Base-by-base conservation (phyloP, 2,329 filamentous ascomycete species). In the Phaeoacremonium minimum region DNA sequence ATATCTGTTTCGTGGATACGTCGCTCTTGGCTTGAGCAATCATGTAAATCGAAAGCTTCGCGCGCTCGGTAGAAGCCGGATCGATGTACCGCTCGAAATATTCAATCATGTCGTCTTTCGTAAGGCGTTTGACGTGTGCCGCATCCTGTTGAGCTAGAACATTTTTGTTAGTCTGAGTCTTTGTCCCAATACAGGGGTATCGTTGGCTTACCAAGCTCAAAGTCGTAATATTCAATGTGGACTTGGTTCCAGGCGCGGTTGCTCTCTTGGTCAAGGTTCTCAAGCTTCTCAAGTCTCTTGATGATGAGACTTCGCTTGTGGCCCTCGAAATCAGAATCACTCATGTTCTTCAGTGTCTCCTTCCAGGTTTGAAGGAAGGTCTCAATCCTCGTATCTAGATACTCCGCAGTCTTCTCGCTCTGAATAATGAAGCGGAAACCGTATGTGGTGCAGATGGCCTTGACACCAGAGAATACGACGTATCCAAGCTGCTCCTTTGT, bases 401-500 rank as follows among this genome's bases (percentile, higher is more conserved):
- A 97, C 29, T 83, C 73, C 1, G 87, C 84, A 3, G 83, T 80
- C 55, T 84, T 84, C 63, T 98, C 91, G 55, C 88, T 95, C 66
- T 98, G 93, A 18, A 98, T 88, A 43, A 97, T 77, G 45, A 98
- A 85, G 6, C 90, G 78, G 61, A 93, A 93, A 1, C 87, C 87
- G 50, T 87, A 83, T 0, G 85, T 91, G 1, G 85, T 89, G n/a
- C 80, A 67, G 37, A 85, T 79, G 35, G 76, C 75, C 28, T 83
- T 73, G 9, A 80, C 72, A 18, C 88, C 87, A 33, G 86, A 91
- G 62, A 91, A 95, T 1, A 98, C 91, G 36, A 98, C 87, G 50
- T 98, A 98, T 11, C 93, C 93, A 6, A 98, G 82, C 63, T 98
- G 91, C 60, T 98, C 91, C 62, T 97, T 96, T 30, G 93, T 97